These are phyloP conservation scores for Lophiotrema nucula DNA, from an alignment of 495 filamentous ascomycete genomes.

Conservation along the genomic window DNA sequence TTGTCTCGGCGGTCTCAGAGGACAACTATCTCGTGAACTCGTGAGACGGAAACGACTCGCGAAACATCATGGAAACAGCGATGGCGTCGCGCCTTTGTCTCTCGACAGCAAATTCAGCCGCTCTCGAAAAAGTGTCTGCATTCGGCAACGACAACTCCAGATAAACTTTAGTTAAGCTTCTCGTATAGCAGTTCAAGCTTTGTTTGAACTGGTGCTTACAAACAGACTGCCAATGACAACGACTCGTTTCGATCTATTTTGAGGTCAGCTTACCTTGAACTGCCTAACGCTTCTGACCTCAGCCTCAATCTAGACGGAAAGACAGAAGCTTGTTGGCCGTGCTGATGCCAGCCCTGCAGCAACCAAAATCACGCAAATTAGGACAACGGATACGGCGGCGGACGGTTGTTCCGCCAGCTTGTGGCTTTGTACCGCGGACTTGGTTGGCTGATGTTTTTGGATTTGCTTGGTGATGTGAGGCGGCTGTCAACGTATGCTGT, in stretches of 20 bases:
- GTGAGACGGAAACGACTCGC: too few relatives aligned
- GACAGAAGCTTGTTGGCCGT: too few relatives aligned
- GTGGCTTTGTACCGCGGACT: background rate
- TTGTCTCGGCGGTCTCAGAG: too few relatives aligned
- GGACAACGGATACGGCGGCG: conserved; percentile 3
- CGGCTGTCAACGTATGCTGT: background rate
- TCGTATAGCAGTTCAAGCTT: conserved; percentile 9
- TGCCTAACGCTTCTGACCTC: conserved; percentile 1
- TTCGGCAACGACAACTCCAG: background rate
- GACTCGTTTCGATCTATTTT: conserved; percentile 1
- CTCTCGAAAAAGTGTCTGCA: too few relatives aligned
- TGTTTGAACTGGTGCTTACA: conserved; percentile 13
- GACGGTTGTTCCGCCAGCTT: background rate
- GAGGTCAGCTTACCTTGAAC: conserved; percentile 8
- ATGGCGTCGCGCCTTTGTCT: too few relatives aligned
- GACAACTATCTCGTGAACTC: too few relatives aligned
- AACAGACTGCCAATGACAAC: conserved; percentile 15
- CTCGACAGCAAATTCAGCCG: too few relatives aligned
- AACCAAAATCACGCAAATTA: too few relatives aligned
- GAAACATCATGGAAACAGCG: too few relatives aligned
- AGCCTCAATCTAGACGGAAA: conserved; percentile 4
- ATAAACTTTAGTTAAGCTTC: conserved; percentile 6
- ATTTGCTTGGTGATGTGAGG: background rate
- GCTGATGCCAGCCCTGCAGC: too few relatives aligned
- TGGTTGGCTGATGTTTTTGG: background rate